A percentile compares a stretch with the other conserved stretches of the same genome.
phyloP scores from a whole-genome alignment of 2,329 filamentous ascomycete genomes.

The Dothistroma septosporum region DNA sequence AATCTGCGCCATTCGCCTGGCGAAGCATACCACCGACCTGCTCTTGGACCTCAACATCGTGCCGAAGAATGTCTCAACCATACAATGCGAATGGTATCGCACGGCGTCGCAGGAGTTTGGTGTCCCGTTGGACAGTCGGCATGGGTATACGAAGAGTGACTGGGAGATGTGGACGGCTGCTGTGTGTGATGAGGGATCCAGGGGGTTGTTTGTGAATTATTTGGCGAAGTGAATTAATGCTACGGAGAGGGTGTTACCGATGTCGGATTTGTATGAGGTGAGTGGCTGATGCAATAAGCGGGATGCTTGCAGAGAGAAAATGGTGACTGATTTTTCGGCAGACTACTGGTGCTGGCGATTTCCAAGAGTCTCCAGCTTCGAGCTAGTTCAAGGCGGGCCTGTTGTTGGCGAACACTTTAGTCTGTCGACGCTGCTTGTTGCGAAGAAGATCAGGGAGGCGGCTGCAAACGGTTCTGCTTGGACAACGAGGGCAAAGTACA shows the following conservation, averaged over 20 bases:
- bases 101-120: constrained; percentile 27
- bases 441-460: not conserved
- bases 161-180: constrained; percentile 53
- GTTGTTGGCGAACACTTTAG: constrained; percentile 14
- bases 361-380: not conserved
- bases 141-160: constrained; percentile 31
- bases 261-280: constrained; percentile 50
- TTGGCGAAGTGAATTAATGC: constrained; percentile 48
- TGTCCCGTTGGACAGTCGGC: constrained; percentile 31
- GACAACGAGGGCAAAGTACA: not conserved
- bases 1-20: not conserved
- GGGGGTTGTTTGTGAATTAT: constrained; percentile 44
- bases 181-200: constrained; percentile 39
- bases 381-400: constrained; percentile 10
- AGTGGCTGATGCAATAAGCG: too few relatives aligned
- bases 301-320: not conserved
- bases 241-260: constrained; percentile 45
- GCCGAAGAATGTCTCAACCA: constrained; percentile 25
- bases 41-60: constrained; percentile 25
- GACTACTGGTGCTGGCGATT: constrained; percentile 2
- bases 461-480: not conserved
- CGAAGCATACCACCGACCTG: constrained; percentile 19
- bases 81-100: constrained; percentile 31
- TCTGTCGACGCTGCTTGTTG: constrained; percentile 7
- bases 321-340: not conserved